Evolutionary conservation across 768 basidiomycete genomes (phyloP), one percentile per base, ranked within the genome.

Genomic region (Trichaptum fuscoviolaceum): DNA sequence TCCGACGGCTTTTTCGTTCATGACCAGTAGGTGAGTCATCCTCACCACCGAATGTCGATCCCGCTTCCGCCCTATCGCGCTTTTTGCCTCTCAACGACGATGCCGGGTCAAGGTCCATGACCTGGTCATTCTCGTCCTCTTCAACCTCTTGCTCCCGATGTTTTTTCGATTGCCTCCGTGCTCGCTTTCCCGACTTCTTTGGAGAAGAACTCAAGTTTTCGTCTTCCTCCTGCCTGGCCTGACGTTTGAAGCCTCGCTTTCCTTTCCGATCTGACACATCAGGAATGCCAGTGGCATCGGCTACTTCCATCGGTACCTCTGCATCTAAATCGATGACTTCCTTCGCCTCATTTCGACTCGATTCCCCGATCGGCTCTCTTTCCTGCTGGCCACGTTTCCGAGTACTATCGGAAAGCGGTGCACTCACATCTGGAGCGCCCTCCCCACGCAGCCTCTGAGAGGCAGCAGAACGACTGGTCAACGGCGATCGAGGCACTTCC

Each of bases 1-100:
- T 79, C 69, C 82, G 80, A 67, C 79, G 79, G 59, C 78, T 70
- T 69, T 80, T 82, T 73, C 65, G 6, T 78, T 77, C 20, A 69
- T 52, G 58, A 70, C 35, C 7, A 61, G 59, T 61, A 9, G 59
- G 59, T 3, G 82, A 79, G 62, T 84, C 82, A 57, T 84, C 85
- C 69, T 90, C 89, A 26, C 83, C 86, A 60, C 85, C 90, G 71
- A 91, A 87, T 0, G 84, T 85, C 3, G 89, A 90, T 7, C 84
- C 90, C 65, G 89, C 89, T 72, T 90, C 89, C 7, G 84, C 82
- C 57, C 88, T 87, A 75, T 89, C 89, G 68, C 91, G 87, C 77
- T 93, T 93, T 80, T 84, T 90, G 59, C 90, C 90, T 67, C 86
- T 79, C 23, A 23, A 58, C n/a, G 76, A 71, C 61, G 76, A 75